Percentiles rank a stretch among this genome's conserved stretches.
Conservation (phyloP, 345 rosid genomes). For the Carallia pectinifolia region DNA sequence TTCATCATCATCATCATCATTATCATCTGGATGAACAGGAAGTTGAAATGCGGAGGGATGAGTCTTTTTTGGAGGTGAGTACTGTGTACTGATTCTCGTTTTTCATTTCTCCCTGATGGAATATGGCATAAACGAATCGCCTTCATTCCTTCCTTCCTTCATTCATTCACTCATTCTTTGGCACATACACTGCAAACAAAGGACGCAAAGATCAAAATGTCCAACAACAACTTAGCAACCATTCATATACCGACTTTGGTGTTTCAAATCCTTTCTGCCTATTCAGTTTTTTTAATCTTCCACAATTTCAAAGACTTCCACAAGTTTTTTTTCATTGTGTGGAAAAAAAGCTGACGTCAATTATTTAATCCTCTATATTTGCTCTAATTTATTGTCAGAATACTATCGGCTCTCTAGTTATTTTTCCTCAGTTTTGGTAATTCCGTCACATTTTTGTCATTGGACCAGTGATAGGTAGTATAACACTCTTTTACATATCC, state of each 20-base stretch:
- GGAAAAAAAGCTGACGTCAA: neutral
- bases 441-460: too few relatives aligned
- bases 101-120: neutral
- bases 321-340: neutral
- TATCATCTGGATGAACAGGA: neutral
- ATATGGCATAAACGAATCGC: neutral
- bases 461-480: too few relatives aligned
- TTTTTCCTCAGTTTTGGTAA: too few relatives aligned
- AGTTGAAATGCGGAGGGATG: slow-evolving; percentile 23
- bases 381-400: too few relatives aligned
- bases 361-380: neutral
- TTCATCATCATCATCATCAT: slow-evolving; percentile 8
- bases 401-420: too few relatives aligned
- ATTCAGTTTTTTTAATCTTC: too few relatives aligned
- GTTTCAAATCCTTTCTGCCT: slow-evolving; percentile 5
- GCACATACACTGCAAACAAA: neutral
- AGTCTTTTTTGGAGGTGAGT: slow-evolving; percentile 44
- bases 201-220: neutral
- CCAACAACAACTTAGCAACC: neutral
- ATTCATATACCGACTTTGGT: slow-evolving; percentile 1
- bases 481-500: too few relatives aligned
- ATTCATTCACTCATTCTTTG: neutral
- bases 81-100: neutral
- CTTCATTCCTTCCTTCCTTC: neutral
- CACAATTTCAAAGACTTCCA: too few relatives aligned